Base-by-base conservation (phyloP, 352 stramenopile genomes). In the Globisporangium orthogonon region DNA sequence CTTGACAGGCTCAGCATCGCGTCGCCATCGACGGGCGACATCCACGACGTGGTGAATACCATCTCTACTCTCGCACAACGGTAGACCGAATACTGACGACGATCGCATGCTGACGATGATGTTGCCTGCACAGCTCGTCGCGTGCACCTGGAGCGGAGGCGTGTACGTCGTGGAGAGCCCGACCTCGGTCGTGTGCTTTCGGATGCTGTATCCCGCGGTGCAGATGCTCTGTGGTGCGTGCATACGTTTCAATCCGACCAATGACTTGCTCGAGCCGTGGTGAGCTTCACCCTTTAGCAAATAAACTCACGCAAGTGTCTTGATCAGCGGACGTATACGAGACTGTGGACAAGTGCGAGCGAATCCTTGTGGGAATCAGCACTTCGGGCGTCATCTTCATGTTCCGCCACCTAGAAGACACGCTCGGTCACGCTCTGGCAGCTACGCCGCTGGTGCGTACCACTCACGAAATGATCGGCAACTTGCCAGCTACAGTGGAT, bases 121-220 rank as follows among this genome's bases (percentile, higher is more conserved):
- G 11, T 28, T 23, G 30, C 3, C 28, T 14, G 13, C 30, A 7
- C 40, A 92, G 79, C 67, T 92, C 50, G 64, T 90, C 9, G 73
- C 66, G 3, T 89, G 78, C 46, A 90, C 76, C 35, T 92, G 82
- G 82, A 89, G 76, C 62, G 82, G 83, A 2, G 59, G 74, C 53
- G 56, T 90, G 29, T 86, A 77, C 56, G 69, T 70, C 28, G 71
- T 88, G 18, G 56, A 74, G 30, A 70, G 79, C 51, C 62, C 76
- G 18, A 48, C 66, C 33, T 56, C 62, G 33, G 59, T 86, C 13
- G 70, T 86, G 15, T 71, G 67, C 23, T 92, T 92, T 43, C 78
- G 79, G 29, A 87, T 83, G 60, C 52, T 88, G 9, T 63, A 87
- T 31, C 79, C 83, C 7, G 69, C 66, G 4, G 70, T 70, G 7